Conservation (phyloP, 345 rosid species). For the Rhizophora mangle region DNA sequence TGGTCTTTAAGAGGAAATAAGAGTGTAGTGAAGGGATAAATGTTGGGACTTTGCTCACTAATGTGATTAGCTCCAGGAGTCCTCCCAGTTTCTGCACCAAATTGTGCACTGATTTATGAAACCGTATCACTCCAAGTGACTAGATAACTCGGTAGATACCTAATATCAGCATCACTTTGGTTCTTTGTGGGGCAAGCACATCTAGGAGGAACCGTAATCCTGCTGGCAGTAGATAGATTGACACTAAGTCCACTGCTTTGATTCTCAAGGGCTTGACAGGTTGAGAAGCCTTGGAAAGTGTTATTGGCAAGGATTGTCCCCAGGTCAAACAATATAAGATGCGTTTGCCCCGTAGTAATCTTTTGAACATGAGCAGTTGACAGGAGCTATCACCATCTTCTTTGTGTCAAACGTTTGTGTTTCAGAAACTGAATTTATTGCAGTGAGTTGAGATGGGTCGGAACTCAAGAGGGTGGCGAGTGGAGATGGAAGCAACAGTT, state of each 20-base stretch:
- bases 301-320: conserved; percentile 40
- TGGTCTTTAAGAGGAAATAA: conserved; percentile 28
- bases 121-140: conserved; percentile 8
- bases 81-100: conserved; percentile 20
- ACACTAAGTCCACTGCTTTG: conserved; percentile 27
- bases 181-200: conserved; percentile 43
- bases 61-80: conserved; percentile 31
- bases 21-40: conserved; percentile 31
- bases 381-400: conserved; percentile 56
- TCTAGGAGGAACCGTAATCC: conserved; percentile 43
- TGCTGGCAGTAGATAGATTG: conserved; percentile 30
- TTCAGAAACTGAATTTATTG: conserved; percentile 44
- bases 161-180: conserved; percentile 32
- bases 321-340: conserved; percentile 34
- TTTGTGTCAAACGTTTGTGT: conserved; percentile 32
- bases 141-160: conserved; percentile 30
- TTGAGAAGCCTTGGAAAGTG: conserved; percentile 68
- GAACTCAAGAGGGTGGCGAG: conserved; percentile 42
- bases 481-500: conserved; percentile 41
- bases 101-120: neutral
- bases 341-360: conserved; percentile 48
- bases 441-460: conserved; percentile 41
- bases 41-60: neutral
- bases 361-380: conserved; percentile 66
- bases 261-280: conserved; percentile 63